A percentile compares a stretch with the other conserved stretches of the same genome.
These are phyloP conservation scores for Trapa bicornis DNA, from an alignment of 345 rosid species.

Conservation along the genomic window DNA sequence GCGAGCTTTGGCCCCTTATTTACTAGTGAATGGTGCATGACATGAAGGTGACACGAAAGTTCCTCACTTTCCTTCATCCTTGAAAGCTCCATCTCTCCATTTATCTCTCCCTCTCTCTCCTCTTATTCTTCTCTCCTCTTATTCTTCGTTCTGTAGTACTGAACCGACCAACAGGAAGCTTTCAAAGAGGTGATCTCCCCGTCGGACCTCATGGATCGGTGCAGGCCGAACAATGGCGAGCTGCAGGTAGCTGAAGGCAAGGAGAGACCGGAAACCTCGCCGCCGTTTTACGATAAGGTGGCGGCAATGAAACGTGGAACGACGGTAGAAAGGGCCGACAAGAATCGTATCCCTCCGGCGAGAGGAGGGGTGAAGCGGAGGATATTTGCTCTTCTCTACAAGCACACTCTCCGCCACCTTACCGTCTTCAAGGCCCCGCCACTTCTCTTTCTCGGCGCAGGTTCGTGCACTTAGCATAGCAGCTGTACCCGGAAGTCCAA, in stretches of 20 bases:
- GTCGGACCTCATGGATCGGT: too few species aligned
- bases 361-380: conserved; percentile 35
- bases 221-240: too few species aligned
- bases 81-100: not conserved
- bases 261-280: not conserved
- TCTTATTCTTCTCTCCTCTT: not conserved
- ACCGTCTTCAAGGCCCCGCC: not conserved
- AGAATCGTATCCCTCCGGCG: conserved; percentile 7
- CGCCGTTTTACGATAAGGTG: not conserved
- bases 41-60: conserved; percentile 30
- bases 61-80: conserved; percentile 10
- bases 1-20: not conserved
- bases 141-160: too few species aligned
- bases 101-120: not conserved
- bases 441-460: too few species aligned
- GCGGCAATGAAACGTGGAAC: not conserved
- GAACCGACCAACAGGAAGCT: too few species aligned
- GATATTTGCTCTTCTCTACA: conserved; percentile 18
- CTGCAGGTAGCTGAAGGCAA: not conserved
- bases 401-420: conserved; percentile 4
- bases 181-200: too few species aligned
- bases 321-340: not conserved
- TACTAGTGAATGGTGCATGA: not conserved
- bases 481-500: too few species aligned
- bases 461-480: too few species aligned